A percentile compares a stretch with the other conserved stretches of the same genome.
Conservation (phyloP, 2,329 filamentous ascomycete genomes). For the Lanzia echinophila region DNA sequence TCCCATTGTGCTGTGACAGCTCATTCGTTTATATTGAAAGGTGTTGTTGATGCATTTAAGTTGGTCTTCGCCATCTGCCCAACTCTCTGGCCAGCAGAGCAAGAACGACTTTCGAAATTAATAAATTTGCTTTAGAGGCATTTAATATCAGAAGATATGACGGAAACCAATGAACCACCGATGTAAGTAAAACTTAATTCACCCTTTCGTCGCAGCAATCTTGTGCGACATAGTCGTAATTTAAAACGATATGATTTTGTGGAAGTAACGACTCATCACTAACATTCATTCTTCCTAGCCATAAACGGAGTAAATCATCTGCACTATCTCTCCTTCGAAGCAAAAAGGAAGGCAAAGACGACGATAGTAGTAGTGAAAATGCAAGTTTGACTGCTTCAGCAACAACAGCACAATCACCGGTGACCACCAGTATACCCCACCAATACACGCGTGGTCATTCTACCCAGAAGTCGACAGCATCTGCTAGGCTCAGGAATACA, state of each 20-base stretch:
- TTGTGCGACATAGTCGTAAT: neutral
- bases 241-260: neutral
- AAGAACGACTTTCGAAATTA: too few species aligned
- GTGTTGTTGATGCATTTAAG: too few species aligned
- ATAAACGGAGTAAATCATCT: constrained; percentile 48
- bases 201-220: neutral
- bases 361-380: constrained; percentile 28
- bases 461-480: constrained; percentile 24
- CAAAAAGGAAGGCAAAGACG: constrained; percentile 34
- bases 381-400: constrained; percentile 21
- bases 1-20: too few species aligned
- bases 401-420: constrained; percentile 21
- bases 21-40: too few species aligned
- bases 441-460: constrained; percentile 21
- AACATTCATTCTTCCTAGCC: constrained; percentile 15
- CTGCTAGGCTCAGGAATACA: constrained; percentile 26
- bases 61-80: too few species aligned
- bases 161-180: too few species aligned
- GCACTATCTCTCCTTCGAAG: constrained; percentile 46
- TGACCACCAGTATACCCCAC: constrained; percentile 17
- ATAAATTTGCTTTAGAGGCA: too few species aligned
- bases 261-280: neutral
- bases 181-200: neutral
- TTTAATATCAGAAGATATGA: too few species aligned
- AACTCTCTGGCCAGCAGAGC: too few species aligned